Conservation (phyloP, 257 asterid genomes). For the Solanum tarijense region DNA sequence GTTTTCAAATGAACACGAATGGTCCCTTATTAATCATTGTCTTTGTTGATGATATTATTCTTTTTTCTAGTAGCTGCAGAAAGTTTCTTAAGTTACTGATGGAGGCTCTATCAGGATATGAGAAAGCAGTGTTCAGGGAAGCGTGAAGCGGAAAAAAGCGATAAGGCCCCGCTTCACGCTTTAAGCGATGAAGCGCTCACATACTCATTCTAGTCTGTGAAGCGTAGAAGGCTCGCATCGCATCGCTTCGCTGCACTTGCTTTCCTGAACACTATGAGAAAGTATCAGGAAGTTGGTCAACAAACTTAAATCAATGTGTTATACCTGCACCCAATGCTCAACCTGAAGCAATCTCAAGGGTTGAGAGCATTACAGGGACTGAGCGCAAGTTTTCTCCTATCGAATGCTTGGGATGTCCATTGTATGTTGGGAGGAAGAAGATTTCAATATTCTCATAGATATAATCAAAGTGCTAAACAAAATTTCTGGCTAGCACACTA, state of each 20-base stretch:
- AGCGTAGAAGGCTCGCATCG: too few relatives aligned
- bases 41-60: background rate
- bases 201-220: too few relatives aligned
- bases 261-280: background rate
- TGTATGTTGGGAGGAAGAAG: background rate
- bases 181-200: too few relatives aligned
- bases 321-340: background rate
- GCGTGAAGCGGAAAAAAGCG: too few relatives aligned
- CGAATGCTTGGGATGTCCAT: background rate
- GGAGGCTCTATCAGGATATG: background rate
- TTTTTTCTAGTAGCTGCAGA: background rate
- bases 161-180: too few relatives aligned
- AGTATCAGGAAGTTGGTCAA: background rate
- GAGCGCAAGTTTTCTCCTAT: background rate
- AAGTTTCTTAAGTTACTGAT: background rate
- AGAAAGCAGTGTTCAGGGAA: background rate
- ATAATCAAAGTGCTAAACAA: background rate
- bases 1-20: background rate
- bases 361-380: background rate
- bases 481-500: background rate
- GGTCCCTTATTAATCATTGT: background rate
- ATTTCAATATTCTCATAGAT: background rate
- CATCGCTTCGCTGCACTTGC: too few relatives aligned
- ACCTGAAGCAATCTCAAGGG: background rate
- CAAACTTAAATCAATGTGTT: background rate